Evolutionary conservation across 2,329 filamentous ascomycete genomes (phyloP).

Genomic region (Gnomoniopsis smithogilvyi): DNA sequence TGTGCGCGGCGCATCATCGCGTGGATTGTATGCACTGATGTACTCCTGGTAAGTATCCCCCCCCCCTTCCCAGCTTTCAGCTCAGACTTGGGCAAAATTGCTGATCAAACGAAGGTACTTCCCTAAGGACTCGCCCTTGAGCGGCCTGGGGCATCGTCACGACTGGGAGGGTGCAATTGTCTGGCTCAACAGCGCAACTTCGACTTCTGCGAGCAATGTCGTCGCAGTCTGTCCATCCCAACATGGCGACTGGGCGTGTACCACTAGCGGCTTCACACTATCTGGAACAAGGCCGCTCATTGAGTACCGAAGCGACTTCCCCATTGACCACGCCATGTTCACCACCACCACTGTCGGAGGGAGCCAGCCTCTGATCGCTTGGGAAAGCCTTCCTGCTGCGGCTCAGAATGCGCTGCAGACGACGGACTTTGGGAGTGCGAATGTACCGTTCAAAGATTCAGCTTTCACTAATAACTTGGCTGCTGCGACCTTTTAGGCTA

Average conservation of each 20-base stretch:
- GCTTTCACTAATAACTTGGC: slow-evolving; percentile 8
- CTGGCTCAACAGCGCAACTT: slow-evolving; percentile 24
- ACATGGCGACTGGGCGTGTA: slow-evolving; percentile 31
- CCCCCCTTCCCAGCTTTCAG: not conserved
- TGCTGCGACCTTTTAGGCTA: slow-evolving; percentile 4
- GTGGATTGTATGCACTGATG: slow-evolving; percentile 33
- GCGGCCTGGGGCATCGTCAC: slow-evolving; percentile 33
- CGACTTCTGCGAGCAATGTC: slow-evolving; percentile 27
- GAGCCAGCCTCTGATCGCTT: slow-evolving; percentile 37
- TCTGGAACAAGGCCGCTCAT: slow-evolving; percentile 25
- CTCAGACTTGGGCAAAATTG: not conserved
- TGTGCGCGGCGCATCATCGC: slow-evolving; percentile 27
- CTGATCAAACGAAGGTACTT: slow-evolving; percentile 32
- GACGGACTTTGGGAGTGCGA: slow-evolving; percentile 34
- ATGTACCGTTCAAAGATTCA: slow-evolving; percentile 14
- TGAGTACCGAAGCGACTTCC: slow-evolving; percentile 31
- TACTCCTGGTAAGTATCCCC: slow-evolving; percentile 28
- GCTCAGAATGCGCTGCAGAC: slow-evolving; percentile 32
- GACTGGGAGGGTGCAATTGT: slow-evolving; percentile 38
- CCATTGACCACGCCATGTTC: slow-evolving; percentile 33
- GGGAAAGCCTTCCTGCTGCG: slow-evolving; percentile 35
- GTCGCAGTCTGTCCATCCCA: slow-evolving; percentile 34
- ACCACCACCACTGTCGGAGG: slow-evolving; percentile 33
- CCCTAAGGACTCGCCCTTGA: slow-evolving; percentile 40
- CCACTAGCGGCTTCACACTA: slow-evolving; percentile 8